Percentiles rank a stretch among this genome's conserved stretches.
Conservation (phyloP, 192 early-diverging fungal genomes). For the Umbelopsis vinacea region DNA sequence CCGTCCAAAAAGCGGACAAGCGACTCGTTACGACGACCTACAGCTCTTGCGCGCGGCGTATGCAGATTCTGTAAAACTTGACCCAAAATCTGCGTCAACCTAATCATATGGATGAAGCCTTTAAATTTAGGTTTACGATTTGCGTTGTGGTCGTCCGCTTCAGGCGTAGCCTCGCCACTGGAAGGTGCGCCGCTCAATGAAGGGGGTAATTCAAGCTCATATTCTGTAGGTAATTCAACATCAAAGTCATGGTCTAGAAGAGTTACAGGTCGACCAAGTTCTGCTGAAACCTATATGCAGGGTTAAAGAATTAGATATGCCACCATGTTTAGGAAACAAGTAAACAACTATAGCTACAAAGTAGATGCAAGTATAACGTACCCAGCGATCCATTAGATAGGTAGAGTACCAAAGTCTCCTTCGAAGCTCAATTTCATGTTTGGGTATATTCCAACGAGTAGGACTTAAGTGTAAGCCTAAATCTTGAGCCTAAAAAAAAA, state of each 20-base stretch:
- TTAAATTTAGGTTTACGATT: slow-evolving; percentile 14
- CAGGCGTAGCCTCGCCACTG: background rate
- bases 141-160: background rate
- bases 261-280: slow-evolving; percentile 44
- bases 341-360: background rate
- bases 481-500: slow-evolving; percentile 64
- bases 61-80: slow-evolving; percentile 37
- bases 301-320: too few relatives aligned
- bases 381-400: slow-evolving; percentile 72
- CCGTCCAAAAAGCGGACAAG: slow-evolving; percentile 32
- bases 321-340: too few relatives aligned
- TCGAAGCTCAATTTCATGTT: slow-evolving; percentile 63
- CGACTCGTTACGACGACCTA: background rate
- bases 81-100: slow-evolving; percentile 34
- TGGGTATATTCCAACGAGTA: slow-evolving; percentile 51
- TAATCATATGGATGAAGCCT: slow-evolving; percentile 27
- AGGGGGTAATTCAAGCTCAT: slow-evolving; percentile 27
- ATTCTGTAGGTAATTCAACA: slow-evolving; percentile 34
- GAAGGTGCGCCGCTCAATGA: background rate
- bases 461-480: slow-evolving; percentile 75
- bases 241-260: slow-evolving; percentile 49
- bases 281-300: slow-evolving; percentile 26
- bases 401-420: slow-evolving; percentile 77
- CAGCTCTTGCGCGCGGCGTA: slow-evolving; percentile 26
- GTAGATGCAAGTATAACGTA: background rate